Base-by-base conservation (phyloP, 73 alveolate genomes). In the Paramecium bursaria region DNA sequence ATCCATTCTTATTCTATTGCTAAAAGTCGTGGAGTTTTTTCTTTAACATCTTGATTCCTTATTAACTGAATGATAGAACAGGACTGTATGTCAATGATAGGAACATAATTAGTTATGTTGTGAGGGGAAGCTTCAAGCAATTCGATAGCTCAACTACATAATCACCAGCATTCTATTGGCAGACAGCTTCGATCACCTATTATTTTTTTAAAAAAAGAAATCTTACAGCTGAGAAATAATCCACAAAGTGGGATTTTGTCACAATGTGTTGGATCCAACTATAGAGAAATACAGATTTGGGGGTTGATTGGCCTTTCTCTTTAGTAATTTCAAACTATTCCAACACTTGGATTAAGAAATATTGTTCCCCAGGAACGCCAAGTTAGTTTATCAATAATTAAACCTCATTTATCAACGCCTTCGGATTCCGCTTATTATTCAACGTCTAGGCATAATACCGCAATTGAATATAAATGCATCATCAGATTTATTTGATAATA, bases 301-400 rank as follows among this genome's bases (percentile, higher is more conserved):
- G 44, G 4, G 82, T 19, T 4, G 21, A 47, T 31, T 42, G 22
- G 27, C 44, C 15, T 14, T 67, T 67, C 46, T 67, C 82, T 47
- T 67, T 67, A 11, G 33, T 35, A 21, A 67, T 7, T 27, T 67
- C 82, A 11, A 67, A 17, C 7, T 21, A 30, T 39, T 67, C 82
- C 54, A 67, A 21, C 22, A 67, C 22, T 42, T 67, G 51, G 19
- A 67, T 25, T 9, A 67, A 17, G 55, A 67, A 67, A 19, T 67
- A 67, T 57, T 67, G 27, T 42, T 67, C 82, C 1, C 82, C 82
- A 42, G 82, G 60, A 21, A 67, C 29, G 11, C 82, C 82, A 53
- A 67, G 27, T 27, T 67, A 57, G 44, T 67, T 67, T 15, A 67
- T 33, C 42, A 67, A 47, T 1, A 17, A 39, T 39, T 67, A 42